phyloP scores from a whole-genome alignment of 805 yeast species.

The Brettanomyces anomalus region DNA sequence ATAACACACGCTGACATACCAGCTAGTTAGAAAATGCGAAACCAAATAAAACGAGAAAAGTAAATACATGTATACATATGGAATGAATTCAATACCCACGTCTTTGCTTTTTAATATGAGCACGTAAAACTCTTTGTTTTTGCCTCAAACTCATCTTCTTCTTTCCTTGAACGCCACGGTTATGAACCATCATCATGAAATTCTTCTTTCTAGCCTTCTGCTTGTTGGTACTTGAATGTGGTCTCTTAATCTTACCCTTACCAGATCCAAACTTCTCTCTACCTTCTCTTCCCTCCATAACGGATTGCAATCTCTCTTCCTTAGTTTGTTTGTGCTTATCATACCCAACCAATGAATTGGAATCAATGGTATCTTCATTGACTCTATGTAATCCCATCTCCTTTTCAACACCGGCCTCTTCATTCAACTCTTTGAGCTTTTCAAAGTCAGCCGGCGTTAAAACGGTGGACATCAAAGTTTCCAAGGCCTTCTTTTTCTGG shows the following conservation, averaged over 20 bases:
- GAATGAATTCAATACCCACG: conserved; percentile 28
- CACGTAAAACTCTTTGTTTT: conserved; percentile 75
- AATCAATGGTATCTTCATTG: conserved; percentile 84
- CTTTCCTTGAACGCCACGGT: conserved; percentile 89
- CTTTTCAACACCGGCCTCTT: conserved; percentile 80
- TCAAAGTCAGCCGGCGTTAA: conserved; percentile 98
- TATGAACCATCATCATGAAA: conserved; percentile 97
- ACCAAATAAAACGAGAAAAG: not conserved
- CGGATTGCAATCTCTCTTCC: conserved; percentile 84
- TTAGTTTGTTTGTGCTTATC: conserved; percentile 74
- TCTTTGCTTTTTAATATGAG: conserved; percentile 87
- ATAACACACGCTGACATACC: not conserved
- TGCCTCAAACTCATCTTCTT: conserved; percentile 84
- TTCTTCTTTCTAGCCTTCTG: conserved; percentile 98
- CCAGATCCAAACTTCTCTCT: conserved; percentile 85
- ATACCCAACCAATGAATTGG: conserved; percentile 66
- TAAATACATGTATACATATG: not conserved
- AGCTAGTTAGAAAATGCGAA: not conserved
- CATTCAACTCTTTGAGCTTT: conserved; percentile 78
- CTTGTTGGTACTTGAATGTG: conserved; percentile 87
- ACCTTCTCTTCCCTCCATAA: conserved; percentile 87
- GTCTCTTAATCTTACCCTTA: conserved; percentile 67
- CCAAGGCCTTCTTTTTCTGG: conserved; percentile 44
- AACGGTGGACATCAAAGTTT: conserved; percentile 42
- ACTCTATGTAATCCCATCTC: conserved; percentile 47